Percentiles rank a stretch among this genome's conserved stretches.
Evolutionary conservation across 2,329 filamentous ascomycete genomes (phyloP).

Genomic region (Hypoxylon sp.): DNA sequence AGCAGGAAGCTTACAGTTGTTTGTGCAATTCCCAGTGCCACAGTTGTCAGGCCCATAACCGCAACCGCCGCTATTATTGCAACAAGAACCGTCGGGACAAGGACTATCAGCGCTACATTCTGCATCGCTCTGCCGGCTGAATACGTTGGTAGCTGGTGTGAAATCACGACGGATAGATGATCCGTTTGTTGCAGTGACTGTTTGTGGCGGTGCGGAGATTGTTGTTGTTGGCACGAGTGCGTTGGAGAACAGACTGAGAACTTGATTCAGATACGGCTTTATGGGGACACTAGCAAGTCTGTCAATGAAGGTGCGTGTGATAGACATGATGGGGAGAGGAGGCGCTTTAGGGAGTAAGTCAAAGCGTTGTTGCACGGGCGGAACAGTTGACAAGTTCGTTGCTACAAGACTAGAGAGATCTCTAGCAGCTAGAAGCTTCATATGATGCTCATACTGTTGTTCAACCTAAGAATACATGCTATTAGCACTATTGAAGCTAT

Average conservation of each 20-base stretch:
- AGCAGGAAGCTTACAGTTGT: conserved; percentile 11
- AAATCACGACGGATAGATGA: background rate
- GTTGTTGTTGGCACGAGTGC: background rate
- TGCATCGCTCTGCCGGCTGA: conserved; percentile 10
- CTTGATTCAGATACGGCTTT: conserved; percentile 9
- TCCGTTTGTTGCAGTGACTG: background rate
- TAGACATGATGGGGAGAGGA: conserved; percentile 17
- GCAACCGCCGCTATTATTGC: conserved; percentile 20
- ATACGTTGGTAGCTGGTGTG: background rate
- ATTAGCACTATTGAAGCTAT: background rate
- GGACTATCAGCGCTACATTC: conserved; percentile 9
- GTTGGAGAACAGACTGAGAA: background rate
- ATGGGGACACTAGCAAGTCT: conserved; percentile 4
- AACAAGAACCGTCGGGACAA: conserved; percentile 23
- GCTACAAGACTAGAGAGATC: background rate
- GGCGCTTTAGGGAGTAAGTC: conserved; percentile 8
- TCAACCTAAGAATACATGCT: background rate
- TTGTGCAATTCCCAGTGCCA: conserved; percentile 19
- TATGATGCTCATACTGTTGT: background rate
- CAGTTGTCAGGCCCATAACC: conserved; percentile 39
- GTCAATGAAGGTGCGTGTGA: conserved; percentile 15
- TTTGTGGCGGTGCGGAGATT: background rate
- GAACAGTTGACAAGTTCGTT: background rate
- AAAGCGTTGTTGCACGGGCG: conserved; percentile 11
- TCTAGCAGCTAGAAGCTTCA: background rate